Evolutionary conservation across 169 alveolate genomes (phyloP).

Genomic region (Fabrea salina): DNA sequence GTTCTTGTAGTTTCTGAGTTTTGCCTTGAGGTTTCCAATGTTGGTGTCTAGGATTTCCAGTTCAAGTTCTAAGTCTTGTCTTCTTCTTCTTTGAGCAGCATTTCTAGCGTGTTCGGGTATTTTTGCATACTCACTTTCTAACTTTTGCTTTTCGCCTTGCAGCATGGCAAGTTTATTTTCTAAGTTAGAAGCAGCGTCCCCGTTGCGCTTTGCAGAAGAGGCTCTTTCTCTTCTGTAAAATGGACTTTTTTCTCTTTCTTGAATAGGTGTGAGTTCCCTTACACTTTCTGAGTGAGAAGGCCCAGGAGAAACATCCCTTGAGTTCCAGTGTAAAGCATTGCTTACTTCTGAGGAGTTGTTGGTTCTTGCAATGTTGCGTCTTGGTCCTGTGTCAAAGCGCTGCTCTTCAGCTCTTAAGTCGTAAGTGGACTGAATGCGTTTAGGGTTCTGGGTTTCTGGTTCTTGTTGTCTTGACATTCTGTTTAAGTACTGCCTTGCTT

Average conservation of each 20-base stretch:
- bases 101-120: background rate
- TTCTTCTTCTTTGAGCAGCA: background rate
- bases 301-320: background rate
- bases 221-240: too few relatives aligned
- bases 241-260: too few relatives aligned
- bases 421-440: too few relatives aligned
- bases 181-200: background rate
- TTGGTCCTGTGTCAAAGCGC: too few relatives aligned
- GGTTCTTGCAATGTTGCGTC: background rate
- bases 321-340: background rate
- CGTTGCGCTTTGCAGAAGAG: background rate
- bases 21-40: constrained; percentile 6
- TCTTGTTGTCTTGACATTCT: too few relatives aligned
- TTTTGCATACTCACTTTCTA: constrained; percentile 3
- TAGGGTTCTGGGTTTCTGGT: too few relatives aligned
- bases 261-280: too few relatives aligned
- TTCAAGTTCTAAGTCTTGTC: constrained; percentile 30
- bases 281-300: too few relatives aligned
- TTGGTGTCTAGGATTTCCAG: constrained; percentile 25
- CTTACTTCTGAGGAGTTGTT: background rate
- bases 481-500: too few relatives aligned
- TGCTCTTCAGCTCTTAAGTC: too few relatives aligned
- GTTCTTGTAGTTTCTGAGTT: too few relatives aligned
- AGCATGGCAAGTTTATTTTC: constrained; percentile 18
- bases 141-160: constrained; percentile 3